Base-by-base conservation (phyloP, 306 rosid genomes). In the Boehmeria nivea region DNA sequence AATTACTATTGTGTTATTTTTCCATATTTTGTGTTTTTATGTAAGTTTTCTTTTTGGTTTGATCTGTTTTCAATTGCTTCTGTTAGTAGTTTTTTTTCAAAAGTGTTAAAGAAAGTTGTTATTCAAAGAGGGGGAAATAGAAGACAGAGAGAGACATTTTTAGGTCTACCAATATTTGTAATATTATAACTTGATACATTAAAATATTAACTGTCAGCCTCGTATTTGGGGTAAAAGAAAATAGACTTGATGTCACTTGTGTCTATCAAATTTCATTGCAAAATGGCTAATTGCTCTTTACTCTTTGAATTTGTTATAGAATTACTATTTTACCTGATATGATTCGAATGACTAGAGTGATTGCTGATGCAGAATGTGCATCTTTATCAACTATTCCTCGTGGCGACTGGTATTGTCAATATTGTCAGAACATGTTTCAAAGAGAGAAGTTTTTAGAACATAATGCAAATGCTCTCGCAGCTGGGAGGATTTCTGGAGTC, bases 401-500 rank as follows among this genome's bases (percentile, higher is more conserved):
- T 51, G 96, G 95, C 64, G 76, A 77, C 37, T 87, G 99, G 95
- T 87, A 87, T 66, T 91, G 96, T 73, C 82, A 82, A 72, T 84
- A 80, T 57, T 91, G 99, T 72, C 82, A 82, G 75, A 81, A 76
- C 81, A 75, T 77, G 77, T 87, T 80, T 73, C 70, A 73, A 62
- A 68, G 89, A 54, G 95, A 87, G 59, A 83, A 62, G 53, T 85
- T 72, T 71, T 75, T 78, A 54, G 74, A 60, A 48, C 77, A 75
- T 75, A 91, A 73, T 76, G 79, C 57, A 36, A 81, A 91, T 78
- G 99, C 89, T 62, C 77, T 87, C 64, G 99, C 96, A 12, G 94
- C 96, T 51, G 99, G 95, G 69, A 84, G 96, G 76, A 77, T 82
- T 59, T 66, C 73, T 59, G 96, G 99, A 62, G 81, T 84, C 64